These are phyloP conservation scores for Anthracocystis walkeri DNA, from an alignment of 1,284 basidiomycete genomes.

Conservation along the genomic window DNA sequence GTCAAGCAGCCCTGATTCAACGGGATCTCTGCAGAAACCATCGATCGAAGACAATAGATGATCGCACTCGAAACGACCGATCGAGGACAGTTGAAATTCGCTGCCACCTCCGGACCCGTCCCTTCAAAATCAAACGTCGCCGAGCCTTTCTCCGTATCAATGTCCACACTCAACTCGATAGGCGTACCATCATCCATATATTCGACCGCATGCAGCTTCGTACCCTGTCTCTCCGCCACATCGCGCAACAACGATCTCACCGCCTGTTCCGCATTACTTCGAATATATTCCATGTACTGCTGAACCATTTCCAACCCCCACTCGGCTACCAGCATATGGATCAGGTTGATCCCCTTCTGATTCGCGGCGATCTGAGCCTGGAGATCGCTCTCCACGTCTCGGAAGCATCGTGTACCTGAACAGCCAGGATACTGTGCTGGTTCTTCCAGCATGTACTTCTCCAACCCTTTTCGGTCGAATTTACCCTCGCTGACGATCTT, in stretches of 20 bases:
- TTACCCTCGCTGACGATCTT: conserved; percentile 87
- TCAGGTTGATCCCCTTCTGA: conserved; percentile 79
- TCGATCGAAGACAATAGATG: conserved; percentile 91
- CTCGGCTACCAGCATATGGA: conserved; percentile 80
- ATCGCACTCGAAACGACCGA: conserved; percentile 90
- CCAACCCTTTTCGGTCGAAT: conserved; percentile 81
- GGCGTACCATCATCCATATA: conserved; percentile 70
- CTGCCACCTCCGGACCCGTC: conserved; percentile 87
- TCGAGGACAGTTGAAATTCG: conserved; percentile 82
- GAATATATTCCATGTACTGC: conserved; percentile 74
- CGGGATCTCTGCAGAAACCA: conserved; percentile 92
- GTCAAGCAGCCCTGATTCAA: conserved; percentile 90
- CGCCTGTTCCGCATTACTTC: conserved; percentile 87
- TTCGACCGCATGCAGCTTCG: conserved; percentile 79
- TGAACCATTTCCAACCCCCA: conserved; percentile 89
- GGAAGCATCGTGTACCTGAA: conserved; percentile 72
- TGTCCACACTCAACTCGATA: conserved; percentile 84
- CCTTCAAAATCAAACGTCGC: conserved; percentile 87
- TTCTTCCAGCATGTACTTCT: conserved; percentile 84
- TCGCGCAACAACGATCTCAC: conserved; percentile 85
- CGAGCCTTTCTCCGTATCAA: conserved; percentile 80
- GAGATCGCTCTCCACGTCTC: conserved; percentile 90
- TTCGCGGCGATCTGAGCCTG: conserved; percentile 97
- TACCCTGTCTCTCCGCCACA: conserved; percentile 77
- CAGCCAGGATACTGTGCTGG: conserved; percentile 79